These are phyloP conservation scores for Aspergillus biplanus DNA, from an alignment of 495 filamentous ascomycete genomes.

Conservation along the genomic window DNA sequence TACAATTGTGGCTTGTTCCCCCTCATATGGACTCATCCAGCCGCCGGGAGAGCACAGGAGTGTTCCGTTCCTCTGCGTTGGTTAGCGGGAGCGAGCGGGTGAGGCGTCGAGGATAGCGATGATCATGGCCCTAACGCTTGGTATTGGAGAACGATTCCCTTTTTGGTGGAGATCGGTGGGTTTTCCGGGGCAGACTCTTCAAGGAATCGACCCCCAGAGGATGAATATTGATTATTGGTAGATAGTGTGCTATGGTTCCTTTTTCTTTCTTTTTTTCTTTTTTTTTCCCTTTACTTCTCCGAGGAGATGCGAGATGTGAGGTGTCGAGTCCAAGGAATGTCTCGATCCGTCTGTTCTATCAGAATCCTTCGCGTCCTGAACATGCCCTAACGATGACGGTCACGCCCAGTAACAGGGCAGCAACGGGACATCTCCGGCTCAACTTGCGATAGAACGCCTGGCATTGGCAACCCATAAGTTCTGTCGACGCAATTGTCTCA, in stretches of 20 bases:
- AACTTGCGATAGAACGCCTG: background rate
- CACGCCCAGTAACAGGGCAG: background rate
- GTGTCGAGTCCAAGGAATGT: background rate
- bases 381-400: background rate
- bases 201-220: background rate
- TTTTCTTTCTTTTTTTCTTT: background rate
- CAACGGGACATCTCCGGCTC: background rate
- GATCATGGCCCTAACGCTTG: background rate
- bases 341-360: background rate
- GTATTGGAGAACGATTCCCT: background rate
- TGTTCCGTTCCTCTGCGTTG: background rate
- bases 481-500: background rate
- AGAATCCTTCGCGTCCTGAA: background rate
- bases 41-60: background rate
- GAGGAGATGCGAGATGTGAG: background rate
- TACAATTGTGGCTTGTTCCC: background rate
- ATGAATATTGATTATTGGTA: background rate
- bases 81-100: background rate
- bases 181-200: background rate
- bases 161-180: background rate
- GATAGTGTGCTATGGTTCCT: background rate
- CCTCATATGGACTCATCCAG: background rate
- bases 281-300: background rate
- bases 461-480: background rate
- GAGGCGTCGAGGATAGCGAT: background rate